These are phyloP conservation scores for Plasmodium berghei DNA, from an alignment of 169 alveolate genomes.

Conservation along the genomic window DNA sequence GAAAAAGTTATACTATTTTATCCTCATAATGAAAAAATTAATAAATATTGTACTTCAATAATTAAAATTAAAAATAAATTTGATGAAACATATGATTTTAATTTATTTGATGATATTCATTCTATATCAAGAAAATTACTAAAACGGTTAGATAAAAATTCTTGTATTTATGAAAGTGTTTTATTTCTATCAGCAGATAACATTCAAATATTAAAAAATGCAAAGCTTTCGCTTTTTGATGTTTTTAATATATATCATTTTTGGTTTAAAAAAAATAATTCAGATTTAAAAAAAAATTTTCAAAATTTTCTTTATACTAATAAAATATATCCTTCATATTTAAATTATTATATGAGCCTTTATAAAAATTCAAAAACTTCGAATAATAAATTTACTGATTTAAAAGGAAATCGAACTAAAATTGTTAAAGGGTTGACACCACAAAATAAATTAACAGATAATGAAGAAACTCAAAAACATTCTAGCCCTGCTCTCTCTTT, in stretches of 20 bases:
- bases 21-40: conserved; percentile 70
- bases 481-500: neutral
- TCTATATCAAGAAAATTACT: conserved; percentile 34
- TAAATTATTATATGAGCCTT: conserved; percentile 57
- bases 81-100: conserved; percentile 70
- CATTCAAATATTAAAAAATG: conserved; percentile 47
- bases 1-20: conserved; percentile 73
- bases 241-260: conserved; percentile 62
- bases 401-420: neutral
- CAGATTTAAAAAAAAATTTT: conserved; percentile 35
- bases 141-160: conserved; percentile 47
- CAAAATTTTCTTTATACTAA: conserved; percentile 57
- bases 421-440: neutral
- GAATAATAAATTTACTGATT: conserved; percentile 14
- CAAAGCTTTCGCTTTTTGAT: conserved; percentile 46
- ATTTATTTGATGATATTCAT: conserved; percentile 52
- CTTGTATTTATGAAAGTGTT: conserved; percentile 74
- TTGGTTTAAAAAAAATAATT: conserved; percentile 68
- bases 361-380: conserved; percentile 38
- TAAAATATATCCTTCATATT: conserved; percentile 62
- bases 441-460: neutral
- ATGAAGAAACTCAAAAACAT: neutral
- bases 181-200: conserved; percentile 61
- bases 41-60: conserved; percentile 42
- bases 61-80: conserved; percentile 55